Conservation (phyloP, 345 rosid genomes). For the Citrus hindsii region DNA sequence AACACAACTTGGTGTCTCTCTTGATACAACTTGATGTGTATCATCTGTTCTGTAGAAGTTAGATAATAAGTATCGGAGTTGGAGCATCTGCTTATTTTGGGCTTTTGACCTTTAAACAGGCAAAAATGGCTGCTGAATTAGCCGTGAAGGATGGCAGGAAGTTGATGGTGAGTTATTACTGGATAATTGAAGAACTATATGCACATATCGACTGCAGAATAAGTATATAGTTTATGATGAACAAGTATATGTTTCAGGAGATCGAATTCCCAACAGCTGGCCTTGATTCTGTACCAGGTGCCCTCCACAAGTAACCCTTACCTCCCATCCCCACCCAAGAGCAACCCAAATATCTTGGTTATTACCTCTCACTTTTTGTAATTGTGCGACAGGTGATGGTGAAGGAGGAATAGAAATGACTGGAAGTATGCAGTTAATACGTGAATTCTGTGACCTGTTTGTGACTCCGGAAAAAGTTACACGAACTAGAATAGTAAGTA, state of each 20-base stretch:
- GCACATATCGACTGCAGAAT: slow-evolving; percentile 1
- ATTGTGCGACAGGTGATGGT: slow-evolving; percentile 62
- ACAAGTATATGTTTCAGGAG: slow-evolving; percentile 55
- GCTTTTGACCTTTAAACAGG: slow-evolving; percentile 37
- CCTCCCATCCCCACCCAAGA: background rate
- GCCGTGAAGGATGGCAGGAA: slow-evolving; percentile 62
- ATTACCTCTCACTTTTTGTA: slow-evolving; percentile 3
- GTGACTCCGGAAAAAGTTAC: slow-evolving; percentile 55
- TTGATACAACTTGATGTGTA: background rate
- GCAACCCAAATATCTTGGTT: background rate
- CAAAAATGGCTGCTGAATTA: slow-evolving; percentile 62
- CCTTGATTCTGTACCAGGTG: slow-evolving; percentile 88
- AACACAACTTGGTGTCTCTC: background rate
- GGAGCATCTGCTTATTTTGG: slow-evolving; percentile 11
- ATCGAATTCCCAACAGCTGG: slow-evolving; percentile 95
- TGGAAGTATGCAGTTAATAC: slow-evolving; percentile 77
- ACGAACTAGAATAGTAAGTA: slow-evolving; percentile 73
- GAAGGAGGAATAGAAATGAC: slow-evolving; percentile 98
- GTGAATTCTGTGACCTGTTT: slow-evolving; percentile 74
- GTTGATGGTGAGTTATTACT: slow-evolving; percentile 61
- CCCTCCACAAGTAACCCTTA: background rate
- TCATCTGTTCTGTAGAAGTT: background rate
- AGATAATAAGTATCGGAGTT: background rate
- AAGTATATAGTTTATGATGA: slow-evolving; percentile 21
- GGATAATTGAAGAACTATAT: slow-evolving; percentile 9